Base-by-base conservation (phyloP, 2,329 filamentous ascomycete genomes). In the Drechslerella coelobrocha region DNA sequence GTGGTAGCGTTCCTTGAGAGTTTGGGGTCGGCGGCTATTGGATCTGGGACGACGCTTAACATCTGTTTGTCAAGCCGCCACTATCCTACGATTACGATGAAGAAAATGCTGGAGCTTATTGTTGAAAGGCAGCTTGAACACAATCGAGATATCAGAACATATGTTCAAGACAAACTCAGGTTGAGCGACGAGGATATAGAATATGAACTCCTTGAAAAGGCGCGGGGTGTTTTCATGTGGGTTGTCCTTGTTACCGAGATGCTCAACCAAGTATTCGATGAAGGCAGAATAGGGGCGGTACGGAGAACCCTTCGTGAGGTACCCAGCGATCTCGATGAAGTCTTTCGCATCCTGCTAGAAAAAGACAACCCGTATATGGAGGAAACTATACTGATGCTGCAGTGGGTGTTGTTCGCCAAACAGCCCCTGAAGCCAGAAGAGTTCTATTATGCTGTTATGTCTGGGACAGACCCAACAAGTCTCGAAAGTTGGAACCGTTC, bases 1-100 rank as follows among this genome's bases (percentile, higher is more conserved):
- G 77, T 79, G 73, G 68, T 78, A n/a, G 9, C 39, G 0, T 79
- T 79, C 51, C 75, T 79, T 4, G 75, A 78, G 29, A 43, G 59
- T 0, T 27, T 79, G 7, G 71, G 73, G 14, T 65, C 75, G 6
- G 14, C 65, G 5, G 71, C 75, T 37, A 55, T 73, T 0, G 59
- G 60, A 3, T 52, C 21, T 0, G 52, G 51, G 6, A 63, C 68
- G 2, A 10, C 45, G 3, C 73, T 79, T 10, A 61, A 71, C n/a
- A 72, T 77, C 1, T 77, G 76, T 48, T 68, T 78, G n/a, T 76
- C 75, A 4, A 78, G 76, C 56, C 72, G 78, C 4, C 76, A 78
- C 43, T 78, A 79, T 47, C 77, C 78, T 2, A 51, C 76, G 17
- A 76, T 79, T 43, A 76, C 72, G 0, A 76, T 78, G 45, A 12